These are phyloP conservation scores for Neofusicoccum laricinum DNA, from an alignment of 2,329 filamentous ascomycete species.

Conservation along the genomic window DNA sequence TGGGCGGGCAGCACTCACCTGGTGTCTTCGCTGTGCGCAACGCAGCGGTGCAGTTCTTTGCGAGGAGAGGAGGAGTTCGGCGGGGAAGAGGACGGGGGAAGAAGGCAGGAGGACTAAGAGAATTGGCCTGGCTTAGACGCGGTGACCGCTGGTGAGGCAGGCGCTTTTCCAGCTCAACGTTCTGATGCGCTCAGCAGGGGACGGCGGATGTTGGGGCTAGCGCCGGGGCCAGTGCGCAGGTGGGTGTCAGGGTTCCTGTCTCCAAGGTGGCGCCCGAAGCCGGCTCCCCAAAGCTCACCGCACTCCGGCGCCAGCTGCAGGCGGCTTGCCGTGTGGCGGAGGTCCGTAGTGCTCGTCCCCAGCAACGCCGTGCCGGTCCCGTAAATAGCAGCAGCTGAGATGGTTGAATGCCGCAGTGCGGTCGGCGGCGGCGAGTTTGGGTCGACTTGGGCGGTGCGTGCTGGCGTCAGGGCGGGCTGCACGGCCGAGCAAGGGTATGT, in stretches of 20 bases:
- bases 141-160: background rate
- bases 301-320: background rate
- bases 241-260: too few species aligned
- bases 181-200: slow-evolving; percentile 3
- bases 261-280: too few species aligned
- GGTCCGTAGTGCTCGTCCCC: background rate
- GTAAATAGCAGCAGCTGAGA: background rate
- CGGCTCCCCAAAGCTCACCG: background rate
- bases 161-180: background rate
- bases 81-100: background rate
- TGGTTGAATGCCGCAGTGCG: background rate
- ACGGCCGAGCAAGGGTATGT: too few species aligned
- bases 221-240: too few species aligned
- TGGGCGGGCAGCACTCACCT: background rate
- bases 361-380: background rate
- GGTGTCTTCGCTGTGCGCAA: slow-evolving; percentile 1
- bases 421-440: background rate
- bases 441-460: background rate
- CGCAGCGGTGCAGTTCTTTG: background rate
- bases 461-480: too few species aligned
- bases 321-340: background rate
- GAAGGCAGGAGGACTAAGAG: slow-evolving; percentile 3
- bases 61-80: background rate
- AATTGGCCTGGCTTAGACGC: slow-evolving; percentile 3
- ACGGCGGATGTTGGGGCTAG: background rate